Evolutionary conservation across 805 yeast genomes (phyloP).

Genomic region (Zygoascus bituminiphila): DNA sequence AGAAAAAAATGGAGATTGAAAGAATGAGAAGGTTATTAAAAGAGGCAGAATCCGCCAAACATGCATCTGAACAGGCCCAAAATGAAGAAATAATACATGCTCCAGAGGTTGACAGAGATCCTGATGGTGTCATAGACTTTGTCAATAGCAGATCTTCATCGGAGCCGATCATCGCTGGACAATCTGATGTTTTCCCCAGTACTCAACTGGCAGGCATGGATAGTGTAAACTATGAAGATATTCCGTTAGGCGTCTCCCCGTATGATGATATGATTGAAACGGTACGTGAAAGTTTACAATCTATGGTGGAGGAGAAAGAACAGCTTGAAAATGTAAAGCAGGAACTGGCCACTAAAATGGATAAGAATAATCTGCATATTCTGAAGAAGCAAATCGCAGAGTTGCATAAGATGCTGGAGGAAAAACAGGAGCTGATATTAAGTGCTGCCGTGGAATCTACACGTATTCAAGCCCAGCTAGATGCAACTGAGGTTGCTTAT

Average conservation of each 20-base stretch:
- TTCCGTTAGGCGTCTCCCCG: background rate
- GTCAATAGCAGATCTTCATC: background rate
- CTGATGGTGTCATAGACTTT: background rate
- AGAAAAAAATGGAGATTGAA: conserved; percentile 14
- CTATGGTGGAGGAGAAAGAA: background rate
- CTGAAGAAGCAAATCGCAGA: background rate
- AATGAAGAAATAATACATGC: background rate
- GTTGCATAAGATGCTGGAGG: background rate
- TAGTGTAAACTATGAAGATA: background rate
- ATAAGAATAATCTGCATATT: background rate
- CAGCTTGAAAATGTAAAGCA: background rate
- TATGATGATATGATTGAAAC: conserved; percentile 1
- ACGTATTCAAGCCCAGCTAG: background rate
- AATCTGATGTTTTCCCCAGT: background rate
- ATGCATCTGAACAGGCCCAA: background rate
- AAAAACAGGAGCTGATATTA: background rate
- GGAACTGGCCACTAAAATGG: background rate
- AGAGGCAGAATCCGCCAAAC: background rate
- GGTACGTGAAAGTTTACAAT: background rate
- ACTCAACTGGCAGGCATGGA: background rate
- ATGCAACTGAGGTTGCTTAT: background rate
- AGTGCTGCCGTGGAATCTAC: background rate
- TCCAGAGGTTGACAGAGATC: background rate
- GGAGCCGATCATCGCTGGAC: background rate
- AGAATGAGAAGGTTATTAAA: conserved; percentile 10